Percentiles rank a stretch among this genome's conserved stretches.
These are phyloP conservation scores for Mrakia frigida DNA, from an alignment of 768 basidiomycete genomes.

Conservation along the genomic window DNA sequence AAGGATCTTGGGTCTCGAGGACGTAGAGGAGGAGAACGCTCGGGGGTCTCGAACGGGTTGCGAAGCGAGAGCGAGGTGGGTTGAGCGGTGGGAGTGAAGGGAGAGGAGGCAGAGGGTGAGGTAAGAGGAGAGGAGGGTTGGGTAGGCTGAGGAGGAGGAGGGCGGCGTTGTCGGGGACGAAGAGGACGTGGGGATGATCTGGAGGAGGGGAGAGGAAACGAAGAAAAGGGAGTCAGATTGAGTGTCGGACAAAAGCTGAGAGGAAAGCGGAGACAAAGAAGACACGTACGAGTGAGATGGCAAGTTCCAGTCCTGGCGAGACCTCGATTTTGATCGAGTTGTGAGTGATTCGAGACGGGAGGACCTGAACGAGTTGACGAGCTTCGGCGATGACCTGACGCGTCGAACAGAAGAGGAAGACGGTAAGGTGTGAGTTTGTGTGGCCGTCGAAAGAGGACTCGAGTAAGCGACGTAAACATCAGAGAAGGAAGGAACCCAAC, in stretches of 20 bases:
- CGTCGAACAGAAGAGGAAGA: background rate
- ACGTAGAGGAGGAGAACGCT: background rate
- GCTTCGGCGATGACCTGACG: slow-evolving; percentile 21
- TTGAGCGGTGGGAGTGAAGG: slow-evolving; percentile 16
- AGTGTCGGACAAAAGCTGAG: no score
- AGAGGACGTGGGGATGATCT: background rate
- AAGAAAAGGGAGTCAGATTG: background rate
- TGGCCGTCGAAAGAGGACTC: no score
- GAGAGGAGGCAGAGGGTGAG: background rate
- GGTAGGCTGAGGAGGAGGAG: background rate
- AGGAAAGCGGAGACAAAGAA: background rate
- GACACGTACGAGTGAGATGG: slow-evolving; percentile 12
- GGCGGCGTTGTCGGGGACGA: no score
- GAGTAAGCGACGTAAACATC: no score
- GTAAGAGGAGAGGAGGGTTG: slow-evolving; percentile 13
- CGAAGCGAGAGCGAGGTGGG: background rate
- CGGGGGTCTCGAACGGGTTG: slow-evolving; percentile 22
- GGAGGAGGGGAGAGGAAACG: background rate
- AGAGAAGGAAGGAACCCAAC: background rate
- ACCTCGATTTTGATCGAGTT: slow-evolving; percentile 9
- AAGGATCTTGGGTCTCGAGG: slow-evolving; percentile 7
- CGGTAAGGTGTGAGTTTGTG: no score
- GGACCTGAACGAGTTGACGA: background rate
- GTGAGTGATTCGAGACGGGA: slow-evolving; percentile 12
- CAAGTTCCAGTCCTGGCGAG: background rate